Evolutionary conservation across 768 basidiomycete genomes (phyloP).

Genomic region (Termitomyces sp.): DNA sequence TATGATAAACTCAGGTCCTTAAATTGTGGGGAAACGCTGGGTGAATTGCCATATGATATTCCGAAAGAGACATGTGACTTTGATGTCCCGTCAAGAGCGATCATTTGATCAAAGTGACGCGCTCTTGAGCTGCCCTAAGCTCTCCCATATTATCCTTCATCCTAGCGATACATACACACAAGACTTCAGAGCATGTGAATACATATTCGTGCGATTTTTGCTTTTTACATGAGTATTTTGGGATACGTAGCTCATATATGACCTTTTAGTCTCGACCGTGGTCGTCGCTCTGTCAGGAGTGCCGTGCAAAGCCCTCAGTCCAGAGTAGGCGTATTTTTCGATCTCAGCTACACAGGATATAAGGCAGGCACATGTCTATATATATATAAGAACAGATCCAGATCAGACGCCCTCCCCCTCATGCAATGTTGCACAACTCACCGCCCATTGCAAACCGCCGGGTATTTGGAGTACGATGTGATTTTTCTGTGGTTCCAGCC

Average conservation of each 20-base stretch:
- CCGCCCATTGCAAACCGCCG: no score
- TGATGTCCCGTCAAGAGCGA: background rate
- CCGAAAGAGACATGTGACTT: conserved; percentile 9
- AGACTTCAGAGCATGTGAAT: background rate
- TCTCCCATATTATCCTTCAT: background rate
- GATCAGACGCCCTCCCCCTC: background rate
- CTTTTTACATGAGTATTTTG: background rate
- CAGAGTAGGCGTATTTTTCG: background rate
- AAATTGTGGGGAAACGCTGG: conserved; percentile 7
- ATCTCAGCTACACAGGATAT: background rate
- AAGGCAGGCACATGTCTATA: background rate
- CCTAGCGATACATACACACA: background rate
- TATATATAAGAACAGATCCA: background rate
- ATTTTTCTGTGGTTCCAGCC: background rate
- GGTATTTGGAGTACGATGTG: background rate
- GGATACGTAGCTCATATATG: background rate
- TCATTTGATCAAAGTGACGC: background rate
- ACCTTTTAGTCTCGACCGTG: background rate
- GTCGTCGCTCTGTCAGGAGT: no score
- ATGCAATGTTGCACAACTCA: background rate
- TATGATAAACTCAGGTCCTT: conserved; percentile 4
- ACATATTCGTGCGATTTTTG: background rate
- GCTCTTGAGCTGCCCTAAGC: background rate
- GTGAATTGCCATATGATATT: conserved; percentile 10
- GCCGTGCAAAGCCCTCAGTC: no score